Percentiles rank a stretch among this genome's conserved stretches.
Evolutionary conservation across 768 basidiomycete species (phyloP).

Genomic region (Clitopilus hobsonii): DNA sequence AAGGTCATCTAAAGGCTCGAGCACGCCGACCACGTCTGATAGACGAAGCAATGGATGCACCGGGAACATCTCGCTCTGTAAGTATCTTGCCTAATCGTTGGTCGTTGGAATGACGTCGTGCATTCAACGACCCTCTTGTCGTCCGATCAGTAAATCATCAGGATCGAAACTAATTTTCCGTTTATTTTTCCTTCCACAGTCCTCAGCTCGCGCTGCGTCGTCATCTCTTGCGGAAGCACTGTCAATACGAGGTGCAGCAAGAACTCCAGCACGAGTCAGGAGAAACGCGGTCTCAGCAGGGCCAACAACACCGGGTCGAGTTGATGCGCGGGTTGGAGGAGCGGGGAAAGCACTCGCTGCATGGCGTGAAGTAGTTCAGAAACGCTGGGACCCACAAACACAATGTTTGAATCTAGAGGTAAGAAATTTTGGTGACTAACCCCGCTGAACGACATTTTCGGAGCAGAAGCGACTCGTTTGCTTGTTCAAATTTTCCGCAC

Average conservation of each 20-base stretch:
- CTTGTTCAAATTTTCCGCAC: neutral
- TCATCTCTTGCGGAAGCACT: constrained; percentile 47
- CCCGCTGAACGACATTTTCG: constrained; percentile 15
- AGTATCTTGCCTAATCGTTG: constrained; percentile 48
- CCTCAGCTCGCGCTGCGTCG: constrained; percentile 32
- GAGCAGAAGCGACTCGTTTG: constrained; percentile 12
- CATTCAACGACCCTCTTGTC: neutral
- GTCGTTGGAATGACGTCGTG: constrained; percentile 22
- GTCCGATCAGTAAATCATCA: constrained; percentile 15
- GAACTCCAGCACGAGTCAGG: constrained; percentile 10
- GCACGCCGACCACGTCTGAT: constrained; percentile 56
- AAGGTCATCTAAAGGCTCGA: constrained; percentile 57
- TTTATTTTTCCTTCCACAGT: constrained; percentile 23
- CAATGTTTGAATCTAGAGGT: constrained; percentile 83
- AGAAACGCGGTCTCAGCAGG: neutral
- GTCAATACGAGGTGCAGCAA: constrained; percentile 62
- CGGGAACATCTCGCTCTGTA: constrained; percentile 58
- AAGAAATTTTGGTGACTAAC: constrained; percentile 23
- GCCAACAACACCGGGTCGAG: constrained; percentile 42
- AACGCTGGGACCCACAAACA: constrained; percentile 64
- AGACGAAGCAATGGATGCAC: constrained; percentile 48
- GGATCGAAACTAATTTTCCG: constrained; percentile 12
- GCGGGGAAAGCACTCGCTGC: constrained; percentile 48
- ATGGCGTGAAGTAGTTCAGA: constrained; percentile 72
- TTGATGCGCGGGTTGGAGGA: no score